A percentile compares a stretch with the other conserved stretches of the same genome.
phyloP scores from a whole-genome alignment of 306 rosid genomes.

The Quercus glauca region DNA sequence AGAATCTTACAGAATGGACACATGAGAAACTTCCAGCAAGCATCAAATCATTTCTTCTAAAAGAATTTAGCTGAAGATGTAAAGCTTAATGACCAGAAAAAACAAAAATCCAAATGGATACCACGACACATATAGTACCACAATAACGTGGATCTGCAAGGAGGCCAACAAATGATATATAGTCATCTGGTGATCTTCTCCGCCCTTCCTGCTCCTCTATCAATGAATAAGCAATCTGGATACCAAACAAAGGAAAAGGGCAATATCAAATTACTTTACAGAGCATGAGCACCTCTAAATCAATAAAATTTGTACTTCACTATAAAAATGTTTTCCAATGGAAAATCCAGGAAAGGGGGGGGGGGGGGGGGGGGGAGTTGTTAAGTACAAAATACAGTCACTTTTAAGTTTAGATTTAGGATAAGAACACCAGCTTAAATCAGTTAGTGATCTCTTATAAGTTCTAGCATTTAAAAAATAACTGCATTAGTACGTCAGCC shows the following conservation, averaged over 20 bases:
- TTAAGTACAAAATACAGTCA: background rate
- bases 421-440: background rate
- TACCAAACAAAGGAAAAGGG: conserved; percentile 7
- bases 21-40: conserved; percentile 21
- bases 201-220: conserved; percentile 97
- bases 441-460: background rate
- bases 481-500: background rate
- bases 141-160: conserved; percentile 97
- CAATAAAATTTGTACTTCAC: background rate
- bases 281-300: conserved; percentile 7
- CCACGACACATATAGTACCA: conserved; percentile 65
- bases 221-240: conserved; percentile 85
- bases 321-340: background rate
- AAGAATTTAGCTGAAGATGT: conserved; percentile 13
- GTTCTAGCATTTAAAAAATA: background rate
- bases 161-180: conserved; percentile 90
- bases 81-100: conserved; percentile 18
- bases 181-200: conserved; percentile 50
- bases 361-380: no score
- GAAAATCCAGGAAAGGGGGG: background rate
- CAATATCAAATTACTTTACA: conserved; percentile 10
- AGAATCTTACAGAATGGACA: conserved; percentile 4
- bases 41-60: conserved; percentile 16
- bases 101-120: conserved; percentile 39
- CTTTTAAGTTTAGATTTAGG: background rate